These are phyloP conservation scores for Populus hybrid DNA, from an alignment of 441 rosid species.

Conservation along the genomic window DNA sequence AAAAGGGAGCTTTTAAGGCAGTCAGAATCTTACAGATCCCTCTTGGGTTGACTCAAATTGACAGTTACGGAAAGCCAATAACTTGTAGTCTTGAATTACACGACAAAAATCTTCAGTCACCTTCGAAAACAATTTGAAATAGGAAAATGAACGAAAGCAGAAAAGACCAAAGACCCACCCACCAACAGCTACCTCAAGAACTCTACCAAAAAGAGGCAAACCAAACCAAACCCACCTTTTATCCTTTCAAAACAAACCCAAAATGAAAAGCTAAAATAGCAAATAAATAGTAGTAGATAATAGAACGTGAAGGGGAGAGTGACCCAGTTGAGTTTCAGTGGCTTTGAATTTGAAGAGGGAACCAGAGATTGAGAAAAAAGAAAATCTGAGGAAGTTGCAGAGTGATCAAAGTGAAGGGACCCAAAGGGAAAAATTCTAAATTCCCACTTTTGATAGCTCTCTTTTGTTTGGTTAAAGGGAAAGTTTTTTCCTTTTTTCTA, in stretches of 20 bases:
- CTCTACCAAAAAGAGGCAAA: slow-evolving; percentile 36
- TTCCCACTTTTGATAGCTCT: slow-evolving; percentile 37
- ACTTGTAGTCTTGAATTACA: background rate
- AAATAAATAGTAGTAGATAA: background rate
- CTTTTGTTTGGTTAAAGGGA: slow-evolving; percentile 58
- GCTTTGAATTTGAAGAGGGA: slow-evolving; percentile 29
- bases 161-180: slow-evolving; percentile 37
- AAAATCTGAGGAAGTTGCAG: slow-evolving; percentile 21
- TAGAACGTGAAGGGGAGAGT: slow-evolving; percentile 11
- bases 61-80: background rate
- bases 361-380: slow-evolving; percentile 19
- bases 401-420: slow-evolving; percentile 41
- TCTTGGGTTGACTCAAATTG: background rate
- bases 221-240: slow-evolving; percentile 45
- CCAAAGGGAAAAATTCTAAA: slow-evolving; percentile 37
- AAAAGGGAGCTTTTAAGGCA: background rate
- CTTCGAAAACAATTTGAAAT: too few relatives aligned
- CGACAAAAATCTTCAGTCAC: slow-evolving; percentile 19
- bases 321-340: slow-evolving; percentile 23
- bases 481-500: slow-evolving; percentile 32
- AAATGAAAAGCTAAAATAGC: slow-evolving; percentile 8
- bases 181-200: slow-evolving; percentile 31
- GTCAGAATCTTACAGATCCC: background rate
- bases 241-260: slow-evolving; percentile 24
- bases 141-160: slow-evolving; percentile 27